Base-by-base conservation (phyloP, 2,329 filamentous ascomycete genomes). In the Ceratocystis diversiconidia region DNA sequence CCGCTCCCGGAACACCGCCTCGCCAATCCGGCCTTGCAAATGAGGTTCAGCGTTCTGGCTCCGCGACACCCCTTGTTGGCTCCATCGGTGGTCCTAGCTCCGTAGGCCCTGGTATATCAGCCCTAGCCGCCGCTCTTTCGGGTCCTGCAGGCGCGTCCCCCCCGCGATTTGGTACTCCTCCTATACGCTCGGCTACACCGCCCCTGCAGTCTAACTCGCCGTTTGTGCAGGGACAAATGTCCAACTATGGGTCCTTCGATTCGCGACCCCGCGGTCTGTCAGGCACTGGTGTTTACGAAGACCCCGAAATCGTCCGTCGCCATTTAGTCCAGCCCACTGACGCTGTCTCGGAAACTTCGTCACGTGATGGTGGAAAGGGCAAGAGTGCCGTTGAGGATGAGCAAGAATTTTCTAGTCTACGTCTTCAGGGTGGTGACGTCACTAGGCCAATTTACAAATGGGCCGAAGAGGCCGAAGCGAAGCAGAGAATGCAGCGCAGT, bases 401-500 rank as follows among this genome's bases (percentile, higher is more conserved):
- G 5, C 89, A 94, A 67, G 90, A 95, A 72, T 99, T 99, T 74
- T 96, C 92, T 36, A 97, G 94, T 75, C 76, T 99, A 73, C 86
- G 87, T 73, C 79, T 99, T 60, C 95, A 97, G 73, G 94, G 94
- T 68, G 94, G 94, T 69, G 94, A 99, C 73, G 88, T 96, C 66
- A 96, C 92, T 28, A 82, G 94, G 68, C 90, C 92, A 65, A 95
- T 99, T 71, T 99, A 99, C 79, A 87, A 90, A 71, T 99, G 95
- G 90, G 90, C 91, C 5, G 91, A 97, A 74, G 89, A 95, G 73
- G 88, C 88, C 63, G 86, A 95, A 72, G 79, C 84, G 60, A 83
- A 86, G 70, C 81, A 80, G 68, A 84, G 84, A 70, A 79, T 85
- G 72, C 84, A 87, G 71, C 85, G 92, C 71, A 96, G 92, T 76